Percentiles rank a stretch among this genome's conserved stretches.
Evolutionary conservation across 2,329 filamentous ascomycete species (phyloP).

Genomic region (Talaromyces piceae): DNA sequence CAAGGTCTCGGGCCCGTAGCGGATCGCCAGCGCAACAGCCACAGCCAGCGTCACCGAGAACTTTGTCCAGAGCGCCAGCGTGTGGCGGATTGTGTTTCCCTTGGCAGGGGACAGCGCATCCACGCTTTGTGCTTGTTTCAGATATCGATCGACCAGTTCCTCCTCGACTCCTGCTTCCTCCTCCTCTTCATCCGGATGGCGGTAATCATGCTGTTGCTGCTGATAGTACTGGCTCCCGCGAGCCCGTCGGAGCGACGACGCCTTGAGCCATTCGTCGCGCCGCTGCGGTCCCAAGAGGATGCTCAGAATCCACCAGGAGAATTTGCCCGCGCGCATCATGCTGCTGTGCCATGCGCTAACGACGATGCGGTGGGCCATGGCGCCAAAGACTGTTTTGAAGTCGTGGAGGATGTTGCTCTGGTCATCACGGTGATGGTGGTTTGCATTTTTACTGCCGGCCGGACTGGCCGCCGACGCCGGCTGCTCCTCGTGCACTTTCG

Average conservation of each 20-base stretch:
- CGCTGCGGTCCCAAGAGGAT: conserved; percentile 20
- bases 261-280: conserved; percentile 6
- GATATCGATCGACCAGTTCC: too few species aligned
- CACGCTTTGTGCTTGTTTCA: too few species aligned
- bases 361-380: conserved; percentile 24
- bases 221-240: background rate
- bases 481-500: background rate
- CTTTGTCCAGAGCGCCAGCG: conserved; percentile 39
- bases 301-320: conserved; percentile 32
- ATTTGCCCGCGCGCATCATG: conserved; percentile 22
- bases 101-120: too few species aligned
- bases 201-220: background rate
- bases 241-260: conserved; percentile 5
- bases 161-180: too few species aligned
- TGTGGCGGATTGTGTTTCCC: conserved; percentile 9
- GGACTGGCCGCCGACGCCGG: background rate
- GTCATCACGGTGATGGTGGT: too few species aligned
- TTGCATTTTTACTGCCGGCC: background rate
- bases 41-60: conserved; percentile 42
- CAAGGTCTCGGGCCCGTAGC: conserved; percentile 38
- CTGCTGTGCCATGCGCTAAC: conserved; percentile 28
- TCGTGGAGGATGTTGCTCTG: conserved; percentile 11
- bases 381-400: conserved; percentile 15
- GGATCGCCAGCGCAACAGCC: conserved; percentile 42
- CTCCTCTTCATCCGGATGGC: background rate